A percentile compares a stretch with the other conserved stretches of the same genome.
phyloP scores from a whole-genome alignment of 208 protist genomes.

The Wallacemonas sp. region DNA sequence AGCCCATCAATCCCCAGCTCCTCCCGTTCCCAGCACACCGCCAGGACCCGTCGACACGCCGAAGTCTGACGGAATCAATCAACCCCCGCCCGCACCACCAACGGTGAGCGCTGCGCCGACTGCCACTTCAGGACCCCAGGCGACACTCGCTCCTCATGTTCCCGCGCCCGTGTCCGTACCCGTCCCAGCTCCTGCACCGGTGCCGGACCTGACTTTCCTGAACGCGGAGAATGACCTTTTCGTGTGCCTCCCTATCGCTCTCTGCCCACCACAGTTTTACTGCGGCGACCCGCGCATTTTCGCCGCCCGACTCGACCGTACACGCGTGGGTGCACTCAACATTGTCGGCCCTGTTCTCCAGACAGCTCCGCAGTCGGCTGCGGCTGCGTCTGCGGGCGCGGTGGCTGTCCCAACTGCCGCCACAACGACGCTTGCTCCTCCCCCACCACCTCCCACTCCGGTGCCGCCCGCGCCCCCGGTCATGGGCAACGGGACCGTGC shows the following conservation, averaged over 20 bases:
- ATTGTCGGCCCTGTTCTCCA: constrained; percentile 16
- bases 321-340: constrained; percentile 16
- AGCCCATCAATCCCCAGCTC: too few species aligned
- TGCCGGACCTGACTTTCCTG: neutral
- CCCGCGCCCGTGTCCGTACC: neutral
- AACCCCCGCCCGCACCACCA: too few species aligned
- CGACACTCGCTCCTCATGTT: neutral
- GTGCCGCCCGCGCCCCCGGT: too few species aligned
- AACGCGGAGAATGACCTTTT: constrained; percentile 13
- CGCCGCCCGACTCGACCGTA: constrained; percentile 16
- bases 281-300: constrained; percentile 26
- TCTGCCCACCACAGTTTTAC: constrained; percentile 25
- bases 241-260: constrained; percentile 26
- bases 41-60: too few species aligned
- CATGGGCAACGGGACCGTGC: too few species aligned
- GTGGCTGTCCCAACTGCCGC: neutral
- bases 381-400: neutral
- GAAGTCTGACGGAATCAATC: too few species aligned
- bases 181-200: neutral
- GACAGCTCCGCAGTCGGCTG: neutral
- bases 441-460: neutral
- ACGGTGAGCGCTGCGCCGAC: too few species aligned
- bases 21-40: too few species aligned
- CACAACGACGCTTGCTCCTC: neutral
- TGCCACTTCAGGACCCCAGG: neutral